phyloP scores from a whole-genome alignment of 495 filamentous ascomycete species.

The Penicillium cataractarum region DNA sequence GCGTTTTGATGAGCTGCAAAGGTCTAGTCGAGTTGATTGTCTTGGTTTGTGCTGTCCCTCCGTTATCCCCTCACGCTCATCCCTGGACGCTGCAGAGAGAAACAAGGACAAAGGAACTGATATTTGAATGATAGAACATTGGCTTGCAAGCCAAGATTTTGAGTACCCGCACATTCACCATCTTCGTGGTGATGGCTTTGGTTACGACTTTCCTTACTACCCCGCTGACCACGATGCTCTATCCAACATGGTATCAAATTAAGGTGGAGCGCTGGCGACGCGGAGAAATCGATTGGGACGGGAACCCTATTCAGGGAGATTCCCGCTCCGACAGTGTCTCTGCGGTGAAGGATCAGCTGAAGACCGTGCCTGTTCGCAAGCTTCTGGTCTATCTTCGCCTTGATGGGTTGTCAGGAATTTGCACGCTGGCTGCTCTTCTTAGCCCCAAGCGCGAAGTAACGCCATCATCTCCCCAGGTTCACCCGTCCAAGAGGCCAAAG shows the following conservation, averaged over 20 bases:
- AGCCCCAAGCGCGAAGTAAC: constrained; percentile 28
- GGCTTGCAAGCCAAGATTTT: constrained; percentile 90
- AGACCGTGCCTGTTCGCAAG: constrained; percentile 42
- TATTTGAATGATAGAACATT: constrained; percentile 68
- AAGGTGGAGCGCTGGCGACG: constrained; percentile 89
- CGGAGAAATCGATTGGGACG: constrained; percentile 95
- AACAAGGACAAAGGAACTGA: background rate
- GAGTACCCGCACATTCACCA: constrained; percentile 86
- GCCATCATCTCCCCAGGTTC: constrained; percentile 45
- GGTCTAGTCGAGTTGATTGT: constrained; percentile 96
- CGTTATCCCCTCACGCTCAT: background rate
- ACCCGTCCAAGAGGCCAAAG: constrained; percentile 46
- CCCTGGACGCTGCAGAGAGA: background rate
- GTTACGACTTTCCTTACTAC: constrained; percentile 92
- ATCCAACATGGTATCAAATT: constrained; percentile 88
- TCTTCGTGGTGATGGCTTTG: constrained; percentile 98
- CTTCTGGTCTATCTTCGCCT: constrained; percentile 76
- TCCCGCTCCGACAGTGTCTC: constrained; percentile 41
- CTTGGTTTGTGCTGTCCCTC: constrained; percentile 60
- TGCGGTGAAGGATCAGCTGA: constrained; percentile 48
- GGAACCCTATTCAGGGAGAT: constrained; percentile 54
- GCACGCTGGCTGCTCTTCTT: constrained; percentile 81
- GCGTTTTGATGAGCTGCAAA: constrained; percentile 96
- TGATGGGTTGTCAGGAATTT: constrained; percentile 84
- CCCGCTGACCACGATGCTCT: constrained; percentile 74